phyloP scores from a whole-genome alignment of 2,329 filamentous ascomycete species.

The Fusarium devonianum region DNA sequence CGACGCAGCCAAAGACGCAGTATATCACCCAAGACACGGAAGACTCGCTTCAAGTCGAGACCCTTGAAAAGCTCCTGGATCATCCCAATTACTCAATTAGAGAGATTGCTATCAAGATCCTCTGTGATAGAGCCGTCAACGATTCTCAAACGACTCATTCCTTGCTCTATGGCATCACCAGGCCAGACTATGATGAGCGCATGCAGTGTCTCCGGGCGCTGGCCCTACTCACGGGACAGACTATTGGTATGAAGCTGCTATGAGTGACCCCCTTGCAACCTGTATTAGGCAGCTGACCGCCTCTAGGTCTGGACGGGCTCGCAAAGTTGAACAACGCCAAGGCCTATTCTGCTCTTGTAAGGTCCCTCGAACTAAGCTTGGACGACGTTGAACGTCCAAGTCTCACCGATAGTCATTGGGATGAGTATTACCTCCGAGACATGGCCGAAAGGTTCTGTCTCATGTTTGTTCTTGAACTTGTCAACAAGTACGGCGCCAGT shows the following conservation, averaged over 20 bases:
- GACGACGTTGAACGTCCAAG: constrained; percentile 57
- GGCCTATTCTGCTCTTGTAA: constrained; percentile 65
- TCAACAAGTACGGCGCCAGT: constrained; percentile 64
- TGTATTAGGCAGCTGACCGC: constrained; percentile 3
- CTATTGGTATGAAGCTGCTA: constrained; percentile 38
- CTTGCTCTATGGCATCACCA: constrained; percentile 66
- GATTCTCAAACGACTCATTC: constrained; percentile 59
- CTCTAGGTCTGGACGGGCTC: constrained; percentile 49
- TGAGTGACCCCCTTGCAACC: too few species aligned
- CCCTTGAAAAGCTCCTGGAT: constrained; percentile 70
- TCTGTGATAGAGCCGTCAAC: constrained; percentile 65
- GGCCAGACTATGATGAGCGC: constrained; percentile 65
- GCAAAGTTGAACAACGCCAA: constrained; percentile 57
- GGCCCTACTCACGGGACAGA: constrained; percentile 58
- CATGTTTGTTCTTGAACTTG: constrained; percentile 63
- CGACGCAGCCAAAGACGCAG: constrained; percentile 69
- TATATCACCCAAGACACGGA: constrained; percentile 80
- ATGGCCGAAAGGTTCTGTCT: constrained; percentile 67
- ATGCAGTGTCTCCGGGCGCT: constrained; percentile 64
- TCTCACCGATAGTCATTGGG: constrained; percentile 64
- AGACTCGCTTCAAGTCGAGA: constrained; percentile 71
- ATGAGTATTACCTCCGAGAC: constrained; percentile 69
- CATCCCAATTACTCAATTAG: constrained; percentile 78
- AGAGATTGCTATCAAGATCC: constrained; percentile 69
- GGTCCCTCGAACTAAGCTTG: constrained; percentile 64